These are phyloP conservation scores for Auricularia cornea DNA, from an alignment of 768 basidiomycete species.

Conservation along the genomic window DNA sequence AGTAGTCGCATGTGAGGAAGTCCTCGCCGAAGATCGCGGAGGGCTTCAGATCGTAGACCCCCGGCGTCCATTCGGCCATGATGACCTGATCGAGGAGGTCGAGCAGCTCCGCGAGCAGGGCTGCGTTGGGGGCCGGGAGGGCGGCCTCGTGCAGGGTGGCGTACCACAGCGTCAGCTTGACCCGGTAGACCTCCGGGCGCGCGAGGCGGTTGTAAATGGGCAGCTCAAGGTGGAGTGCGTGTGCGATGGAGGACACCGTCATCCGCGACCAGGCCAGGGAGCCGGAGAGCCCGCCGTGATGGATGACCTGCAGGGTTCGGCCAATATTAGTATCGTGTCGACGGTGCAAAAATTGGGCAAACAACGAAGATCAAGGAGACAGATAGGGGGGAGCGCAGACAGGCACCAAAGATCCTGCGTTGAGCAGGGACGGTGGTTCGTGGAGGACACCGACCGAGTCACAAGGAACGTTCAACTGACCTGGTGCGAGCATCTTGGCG, in stretches of 20 bases:
- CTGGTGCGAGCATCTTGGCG: constrained; percentile 75
- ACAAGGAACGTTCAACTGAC: no score
- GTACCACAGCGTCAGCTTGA: constrained; percentile 57
- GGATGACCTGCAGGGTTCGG: no score
- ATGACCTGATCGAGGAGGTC: constrained; percentile 45
- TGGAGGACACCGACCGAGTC: no score
- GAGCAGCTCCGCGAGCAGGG: constrained; percentile 29
- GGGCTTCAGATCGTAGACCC: constrained; percentile 3
- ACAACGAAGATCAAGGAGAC: no score
- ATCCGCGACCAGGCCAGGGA: constrained; percentile 86
- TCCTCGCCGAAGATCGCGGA: constrained; percentile 2
- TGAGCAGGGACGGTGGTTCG: no score
- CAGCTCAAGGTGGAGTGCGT: constrained; percentile 62
- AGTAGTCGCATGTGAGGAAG: constrained; percentile 61
- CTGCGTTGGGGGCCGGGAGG: not conserved
- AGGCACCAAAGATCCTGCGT: no score
- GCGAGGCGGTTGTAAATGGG: constrained; percentile 81
- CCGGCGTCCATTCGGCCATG: constrained; percentile 33
- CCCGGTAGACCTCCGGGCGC: constrained; percentile 65
- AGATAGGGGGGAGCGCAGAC: no score
- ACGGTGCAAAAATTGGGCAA: no score
- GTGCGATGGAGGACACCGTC: constrained; percentile 51
- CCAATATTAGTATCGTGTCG: no score
- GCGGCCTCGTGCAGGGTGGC: constrained; percentile 32
- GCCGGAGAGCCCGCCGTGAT: constrained; percentile 68